Evolutionary conservation across 768 basidiomycete species (phyloP).

Genomic region (Leccinum rimulosum): DNA sequence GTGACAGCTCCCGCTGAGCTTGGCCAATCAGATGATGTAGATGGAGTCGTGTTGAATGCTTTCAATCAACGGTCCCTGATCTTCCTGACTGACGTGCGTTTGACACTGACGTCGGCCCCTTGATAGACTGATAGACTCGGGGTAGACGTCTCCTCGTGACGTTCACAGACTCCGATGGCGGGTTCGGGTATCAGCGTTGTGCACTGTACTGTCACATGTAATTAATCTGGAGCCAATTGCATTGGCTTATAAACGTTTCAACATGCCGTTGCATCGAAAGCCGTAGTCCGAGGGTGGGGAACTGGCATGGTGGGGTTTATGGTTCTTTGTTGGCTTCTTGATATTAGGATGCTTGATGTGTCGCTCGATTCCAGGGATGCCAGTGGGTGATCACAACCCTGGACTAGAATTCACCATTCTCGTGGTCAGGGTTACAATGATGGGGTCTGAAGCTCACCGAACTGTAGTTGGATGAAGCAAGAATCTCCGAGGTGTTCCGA

Average conservation of each 20-base stretch:
- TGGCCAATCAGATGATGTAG: neutral
- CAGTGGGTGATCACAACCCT: no score
- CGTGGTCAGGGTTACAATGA: no score
- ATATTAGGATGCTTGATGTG: no score
- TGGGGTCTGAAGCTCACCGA: no score
- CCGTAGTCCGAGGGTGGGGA: neutral
- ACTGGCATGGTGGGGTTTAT: neutral
- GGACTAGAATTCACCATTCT: no score
- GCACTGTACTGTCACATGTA: neutral
- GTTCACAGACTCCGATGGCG: neutral
- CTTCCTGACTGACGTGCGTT: neutral
- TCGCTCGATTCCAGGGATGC: no score
- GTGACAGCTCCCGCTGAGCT: neutral
- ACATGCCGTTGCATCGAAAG: neutral
- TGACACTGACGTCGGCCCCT: neutral
- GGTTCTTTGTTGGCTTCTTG: no score
- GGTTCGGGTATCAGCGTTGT: neutral
- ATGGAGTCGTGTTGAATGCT: neutral
- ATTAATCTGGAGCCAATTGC: neutral
- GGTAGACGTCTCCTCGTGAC: neutral
- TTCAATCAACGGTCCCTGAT: neutral
- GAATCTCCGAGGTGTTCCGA: no score
- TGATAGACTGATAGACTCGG: neutral
- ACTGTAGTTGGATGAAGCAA: no score
- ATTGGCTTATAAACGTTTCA: neutral